Evolutionary conservation across 345 rosid species (phyloP).

Genomic region (Dovyalis caffra): DNA sequence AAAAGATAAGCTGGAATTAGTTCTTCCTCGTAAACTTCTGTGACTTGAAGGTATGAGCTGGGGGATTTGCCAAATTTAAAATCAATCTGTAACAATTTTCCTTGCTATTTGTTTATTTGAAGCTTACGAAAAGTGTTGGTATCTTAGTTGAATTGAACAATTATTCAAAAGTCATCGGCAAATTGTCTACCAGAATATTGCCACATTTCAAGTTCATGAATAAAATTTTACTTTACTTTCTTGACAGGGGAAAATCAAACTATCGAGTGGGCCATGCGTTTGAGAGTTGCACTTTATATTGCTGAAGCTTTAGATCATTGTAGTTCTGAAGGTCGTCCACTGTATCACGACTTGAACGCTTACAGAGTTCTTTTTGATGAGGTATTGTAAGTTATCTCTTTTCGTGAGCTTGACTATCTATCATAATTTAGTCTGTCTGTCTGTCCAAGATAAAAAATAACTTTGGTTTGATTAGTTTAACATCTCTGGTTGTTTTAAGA

Average conservation of each 20-base stretch:
- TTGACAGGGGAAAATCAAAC: constrained; percentile 74
- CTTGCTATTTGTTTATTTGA: neutral
- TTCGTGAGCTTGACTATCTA: neutral
- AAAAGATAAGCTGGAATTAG: neutral
- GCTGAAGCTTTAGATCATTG: constrained; percentile 84
- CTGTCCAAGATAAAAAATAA: neutral
- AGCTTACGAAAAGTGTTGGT: neutral
- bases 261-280: constrained; percentile 74
- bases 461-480: neutral
- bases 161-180: neutral
- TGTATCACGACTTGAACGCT: constrained; percentile 77
- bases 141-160: neutral
- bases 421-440: neutral
- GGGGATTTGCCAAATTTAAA: neutral
- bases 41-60: neutral
- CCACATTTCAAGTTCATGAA: neutral
- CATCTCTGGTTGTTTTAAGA: constrained; percentile 4
- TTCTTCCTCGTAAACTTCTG: neutral
- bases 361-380: constrained; percentile 83
- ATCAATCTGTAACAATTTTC: neutral
- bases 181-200: neutral
- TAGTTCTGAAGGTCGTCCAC: constrained; percentile 55
- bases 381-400: constrained; percentile 37
- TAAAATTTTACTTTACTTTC: constrained; percentile 8
- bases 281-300: constrained; percentile 65